A percentile compares a stretch with the other conserved stretches of the same genome.
Evolutionary conservation across 2,329 filamentous ascomycete species (phyloP).

Genomic region (Chaetomiaceae sp.): DNA sequence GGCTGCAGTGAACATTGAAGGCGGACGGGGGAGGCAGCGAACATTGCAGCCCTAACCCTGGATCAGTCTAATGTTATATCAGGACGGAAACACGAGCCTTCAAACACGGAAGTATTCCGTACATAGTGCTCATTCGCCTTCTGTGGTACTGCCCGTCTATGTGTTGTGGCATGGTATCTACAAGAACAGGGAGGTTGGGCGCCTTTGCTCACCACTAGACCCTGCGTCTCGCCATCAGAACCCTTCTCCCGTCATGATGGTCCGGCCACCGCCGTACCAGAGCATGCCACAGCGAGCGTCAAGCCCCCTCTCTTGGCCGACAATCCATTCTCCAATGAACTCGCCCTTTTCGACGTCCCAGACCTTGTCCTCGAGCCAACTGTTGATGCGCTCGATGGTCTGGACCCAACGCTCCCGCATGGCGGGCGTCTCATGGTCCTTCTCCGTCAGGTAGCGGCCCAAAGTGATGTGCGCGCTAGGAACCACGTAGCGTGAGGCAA

Average conservation of each 20-base stretch:
- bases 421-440: slow-evolving; percentile 54
- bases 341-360: slow-evolving; percentile 52
- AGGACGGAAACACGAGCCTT: too few species aligned
- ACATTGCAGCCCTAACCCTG: not conserved
- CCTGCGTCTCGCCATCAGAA: too few species aligned
- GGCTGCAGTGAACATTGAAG: too few species aligned
- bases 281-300: slow-evolving; percentile 67
- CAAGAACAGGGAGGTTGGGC: too few species aligned
- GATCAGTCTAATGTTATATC: too few species aligned
- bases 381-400: slow-evolving; percentile 70
- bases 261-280: slow-evolving; percentile 83
- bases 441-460: slow-evolving; percentile 66
- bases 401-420: slow-evolving; percentile 60
- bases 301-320: slow-evolving; percentile 79
- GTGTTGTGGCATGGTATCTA: too few species aligned
- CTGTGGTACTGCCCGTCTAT: too few species aligned
- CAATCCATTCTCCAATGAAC: slow-evolving; percentile 66
- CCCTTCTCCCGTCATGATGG: slow-evolving; percentile 56
- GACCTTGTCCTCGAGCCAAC: slow-evolving; percentile 62
- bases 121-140: too few species aligned
- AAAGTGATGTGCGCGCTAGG: slow-evolving; percentile 88
- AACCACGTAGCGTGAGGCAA: slow-evolving; percentile 77
- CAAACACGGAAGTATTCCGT: too few species aligned
- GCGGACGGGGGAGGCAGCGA: too few species aligned
- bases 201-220: too few species aligned